Percentiles rank a stretch among this genome's conserved stretches.
phyloP scores from a whole-genome alignment of 2,329 filamentous ascomycete genomes.

The Fusarium metavorans region DNA sequence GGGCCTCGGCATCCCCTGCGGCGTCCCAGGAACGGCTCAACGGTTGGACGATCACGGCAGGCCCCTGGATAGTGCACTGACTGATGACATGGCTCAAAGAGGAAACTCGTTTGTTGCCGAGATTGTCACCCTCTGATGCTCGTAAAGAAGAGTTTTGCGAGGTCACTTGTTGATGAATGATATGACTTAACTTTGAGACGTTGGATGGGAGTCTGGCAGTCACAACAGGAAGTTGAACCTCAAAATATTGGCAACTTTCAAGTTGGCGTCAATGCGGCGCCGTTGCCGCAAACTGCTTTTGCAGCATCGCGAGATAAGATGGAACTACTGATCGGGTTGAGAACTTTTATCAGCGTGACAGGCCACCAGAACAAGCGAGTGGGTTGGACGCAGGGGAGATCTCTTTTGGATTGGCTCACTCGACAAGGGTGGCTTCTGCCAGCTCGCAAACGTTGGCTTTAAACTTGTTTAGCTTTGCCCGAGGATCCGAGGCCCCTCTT shows the following conservation, averaged over 20 bases:
- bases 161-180: not conserved
- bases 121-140: not conserved
- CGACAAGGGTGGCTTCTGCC: not conserved
- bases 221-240: not conserved
- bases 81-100: not conserved
- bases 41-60: not conserved
- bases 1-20: not conserved
- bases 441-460: not conserved
- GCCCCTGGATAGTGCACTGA: not conserved
- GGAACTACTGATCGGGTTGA: not conserved
- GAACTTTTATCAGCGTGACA: not conserved
- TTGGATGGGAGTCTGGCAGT: not conserved
- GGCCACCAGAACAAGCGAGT: not conserved
- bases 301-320: not conserved
- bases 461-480: slow-evolving; percentile 1
- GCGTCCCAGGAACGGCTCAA: not conserved
- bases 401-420: not conserved
- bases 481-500: slow-evolving; percentile 5
- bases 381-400: not conserved
- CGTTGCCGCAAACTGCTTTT: not conserved
- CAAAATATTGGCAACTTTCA: not conserved
- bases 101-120: slow-evolving; percentile 8
- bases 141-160: not conserved
- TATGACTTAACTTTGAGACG: not conserved
- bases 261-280: not conserved